Base-by-base conservation (phyloP, 2,329 filamentous ascomycete species). In the Colletotrichum musae region DNA sequence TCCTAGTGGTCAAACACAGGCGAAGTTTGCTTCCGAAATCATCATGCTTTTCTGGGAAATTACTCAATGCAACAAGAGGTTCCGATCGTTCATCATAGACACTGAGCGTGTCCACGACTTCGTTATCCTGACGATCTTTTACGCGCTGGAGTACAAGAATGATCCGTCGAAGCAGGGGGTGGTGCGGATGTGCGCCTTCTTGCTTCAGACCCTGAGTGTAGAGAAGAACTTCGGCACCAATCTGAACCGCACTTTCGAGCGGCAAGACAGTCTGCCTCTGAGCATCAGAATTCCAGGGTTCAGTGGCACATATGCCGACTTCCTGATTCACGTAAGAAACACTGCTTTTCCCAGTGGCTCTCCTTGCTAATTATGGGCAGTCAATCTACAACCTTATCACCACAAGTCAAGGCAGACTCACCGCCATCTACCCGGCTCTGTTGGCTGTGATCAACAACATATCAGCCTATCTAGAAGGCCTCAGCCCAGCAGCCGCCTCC, bases 21-120 rank as follows among this genome's bases (percentile, higher is more conserved):
- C 94, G 60, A 94, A 93, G 76, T 97, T 95, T 87, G 94, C 95
- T 0, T 95, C 96, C 2, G 96, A 99, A 80, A 97, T 97, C 84
- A 91, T 98, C 64, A 96, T 98, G 88, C 86, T 99, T 2, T 98
- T 98, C 77, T 99, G 96, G 96, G 96, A 99, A 83, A 90, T 94
- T 45, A 90, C 96, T 5, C 96, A 99, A 80, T 98, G 95, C 86
- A 99, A 99, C 82, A 98, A 97, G 82, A 89, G 95, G 68, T 99
- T 99, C 82, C 89, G 96, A 39, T 94, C 94, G 1, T 99, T 98
- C 80, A 96, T 99, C 75, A 95, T 98, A 72, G 96, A 99, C 75
- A 98, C 96, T 0, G 94, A 96, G 77, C 88, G 95, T 62, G 94
- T 93, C 0, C 94, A 98, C 76, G 96, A 99, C 78, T 98, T 98